phyloP scores from a whole-genome alignment of 345 rosid genomes.

The Salix arbutifolia region DNA sequence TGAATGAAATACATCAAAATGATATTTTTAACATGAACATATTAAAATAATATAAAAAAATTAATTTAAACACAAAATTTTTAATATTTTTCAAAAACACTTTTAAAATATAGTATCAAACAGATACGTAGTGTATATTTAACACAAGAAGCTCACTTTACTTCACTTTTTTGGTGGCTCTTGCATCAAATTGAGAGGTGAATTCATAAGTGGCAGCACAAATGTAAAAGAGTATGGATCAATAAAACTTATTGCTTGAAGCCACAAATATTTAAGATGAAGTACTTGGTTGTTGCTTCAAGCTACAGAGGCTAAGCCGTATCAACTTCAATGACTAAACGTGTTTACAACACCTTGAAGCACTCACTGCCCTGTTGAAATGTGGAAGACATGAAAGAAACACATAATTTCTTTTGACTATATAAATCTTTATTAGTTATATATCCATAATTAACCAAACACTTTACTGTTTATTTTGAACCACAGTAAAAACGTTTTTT shows the following conservation, averaged over 20 bases:
- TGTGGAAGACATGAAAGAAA: neutral
- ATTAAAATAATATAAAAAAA: no score
- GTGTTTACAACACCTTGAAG: neutral
- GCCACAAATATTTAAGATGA: neutral
- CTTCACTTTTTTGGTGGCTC: neutral
- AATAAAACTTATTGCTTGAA: neutral
- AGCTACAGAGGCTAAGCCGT: neutral
- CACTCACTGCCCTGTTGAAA: neutral
- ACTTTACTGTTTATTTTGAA: no score
- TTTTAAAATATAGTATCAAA: no score
- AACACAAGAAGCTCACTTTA: neutral
- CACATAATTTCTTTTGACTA: no score
- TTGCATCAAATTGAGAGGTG: no score
- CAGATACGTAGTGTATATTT: no score
- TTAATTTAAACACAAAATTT: no score
- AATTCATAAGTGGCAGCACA: neutral
- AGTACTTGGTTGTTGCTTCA: neutral
- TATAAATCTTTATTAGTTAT: no score
- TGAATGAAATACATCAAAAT: neutral
- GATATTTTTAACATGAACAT: no score
- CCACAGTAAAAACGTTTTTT: no score
- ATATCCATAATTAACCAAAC: no score
- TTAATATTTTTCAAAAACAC: no score
- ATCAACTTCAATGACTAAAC: neutral
- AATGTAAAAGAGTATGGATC: neutral